phyloP scores from a whole-genome alignment of 192 early-diverging fungal genomes.

The Kickxella alabastrina region DNA sequence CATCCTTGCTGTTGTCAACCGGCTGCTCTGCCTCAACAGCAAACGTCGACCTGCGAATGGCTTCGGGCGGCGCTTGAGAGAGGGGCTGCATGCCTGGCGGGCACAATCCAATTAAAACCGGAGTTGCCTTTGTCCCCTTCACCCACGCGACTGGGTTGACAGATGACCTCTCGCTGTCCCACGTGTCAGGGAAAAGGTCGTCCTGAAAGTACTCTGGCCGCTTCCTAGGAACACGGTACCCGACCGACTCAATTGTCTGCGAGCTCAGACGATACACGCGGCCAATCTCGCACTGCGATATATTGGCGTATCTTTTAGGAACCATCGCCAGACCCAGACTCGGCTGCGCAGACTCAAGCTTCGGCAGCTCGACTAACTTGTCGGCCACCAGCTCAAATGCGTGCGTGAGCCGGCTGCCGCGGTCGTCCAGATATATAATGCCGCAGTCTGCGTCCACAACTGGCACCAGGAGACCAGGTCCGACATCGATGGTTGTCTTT shows the following conservation, averaged over 20 bases:
- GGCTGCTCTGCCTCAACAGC: constrained; percentile 7
- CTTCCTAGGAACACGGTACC: constrained; percentile 73
- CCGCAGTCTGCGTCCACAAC: constrained; percentile 67
- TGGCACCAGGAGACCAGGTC: constrained; percentile 70
- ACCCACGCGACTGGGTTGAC: constrained; percentile 61
- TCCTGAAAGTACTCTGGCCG: constrained; percentile 90
- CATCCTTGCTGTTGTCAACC: constrained; percentile 27
- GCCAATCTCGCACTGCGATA: constrained; percentile 65
- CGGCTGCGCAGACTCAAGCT: constrained; percentile 55
- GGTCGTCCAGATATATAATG: constrained; percentile 67
- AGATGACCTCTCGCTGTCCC: constrained; percentile 52
- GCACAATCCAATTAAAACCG: constrained; percentile 26
- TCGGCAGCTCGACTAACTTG: constrained; percentile 54
- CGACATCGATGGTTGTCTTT: constrained; percentile 61
- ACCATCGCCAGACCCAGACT: constrained; percentile 69
- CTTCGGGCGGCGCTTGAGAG: constrained; percentile 46
- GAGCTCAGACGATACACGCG: constrained; percentile 66
- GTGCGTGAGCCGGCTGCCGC: constrained; percentile 73
- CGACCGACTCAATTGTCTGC: constrained; percentile 65
- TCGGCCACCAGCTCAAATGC: constrained; percentile 63
- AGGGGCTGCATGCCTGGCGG: constrained; percentile 52
- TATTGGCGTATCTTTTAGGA: constrained; percentile 65
- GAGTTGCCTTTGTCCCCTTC: constrained; percentile 10
- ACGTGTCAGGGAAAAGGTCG: constrained; percentile 71
- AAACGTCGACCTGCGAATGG: constrained; percentile 4